Evolutionary conservation across 176 grass and related monocot genomes (phyloP).

Genomic region (Stipa capillata): DNA sequence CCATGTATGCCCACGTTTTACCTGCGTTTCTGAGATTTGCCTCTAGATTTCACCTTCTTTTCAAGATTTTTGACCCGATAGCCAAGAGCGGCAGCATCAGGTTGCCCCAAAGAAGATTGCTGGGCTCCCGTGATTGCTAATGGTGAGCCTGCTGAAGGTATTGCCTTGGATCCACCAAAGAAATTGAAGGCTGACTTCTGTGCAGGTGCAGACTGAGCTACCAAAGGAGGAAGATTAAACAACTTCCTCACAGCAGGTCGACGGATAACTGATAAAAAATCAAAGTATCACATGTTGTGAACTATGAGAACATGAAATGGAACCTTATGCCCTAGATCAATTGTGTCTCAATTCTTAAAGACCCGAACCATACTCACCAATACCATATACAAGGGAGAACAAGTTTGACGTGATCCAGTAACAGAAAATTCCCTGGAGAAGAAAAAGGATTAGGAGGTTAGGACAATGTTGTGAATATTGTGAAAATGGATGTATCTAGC

Average conservation of each 20-base stretch:
- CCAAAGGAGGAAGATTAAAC: constrained; percentile 51
- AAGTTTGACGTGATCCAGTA: constrained; percentile 95
- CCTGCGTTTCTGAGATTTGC: constrained; percentile 51
- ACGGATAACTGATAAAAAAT: constrained; percentile 41
- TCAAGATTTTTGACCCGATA: constrained; percentile 73
- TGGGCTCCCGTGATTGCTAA: constrained; percentile 16
- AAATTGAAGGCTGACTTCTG: constrained; percentile 35
- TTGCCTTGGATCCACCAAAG: constrained; percentile 50
- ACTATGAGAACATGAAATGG: not conserved
- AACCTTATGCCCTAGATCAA: not conserved
- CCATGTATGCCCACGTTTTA: not conserved
- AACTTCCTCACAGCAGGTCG: constrained; percentile 44
- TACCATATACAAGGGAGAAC: constrained; percentile 62
- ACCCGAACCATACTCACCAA: constrained; percentile 47
- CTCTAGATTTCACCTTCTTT: constrained; percentile 72
- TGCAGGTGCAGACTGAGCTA: constrained; percentile 14
- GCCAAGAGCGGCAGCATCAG: constrained; percentile 57
- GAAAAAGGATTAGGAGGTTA: constrained; percentile 2
- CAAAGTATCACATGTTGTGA: not conserved
- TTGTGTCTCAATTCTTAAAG: not conserved
- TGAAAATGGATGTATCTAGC: not conserved
- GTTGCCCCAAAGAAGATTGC: constrained; percentile 39
- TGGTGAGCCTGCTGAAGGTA: constrained; percentile 26
- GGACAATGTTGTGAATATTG: not conserved
- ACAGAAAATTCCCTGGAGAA: constrained; percentile 72